phyloP scores from a whole-genome alignment of 345 rosid species.

The Heritiera fomes region DNA sequence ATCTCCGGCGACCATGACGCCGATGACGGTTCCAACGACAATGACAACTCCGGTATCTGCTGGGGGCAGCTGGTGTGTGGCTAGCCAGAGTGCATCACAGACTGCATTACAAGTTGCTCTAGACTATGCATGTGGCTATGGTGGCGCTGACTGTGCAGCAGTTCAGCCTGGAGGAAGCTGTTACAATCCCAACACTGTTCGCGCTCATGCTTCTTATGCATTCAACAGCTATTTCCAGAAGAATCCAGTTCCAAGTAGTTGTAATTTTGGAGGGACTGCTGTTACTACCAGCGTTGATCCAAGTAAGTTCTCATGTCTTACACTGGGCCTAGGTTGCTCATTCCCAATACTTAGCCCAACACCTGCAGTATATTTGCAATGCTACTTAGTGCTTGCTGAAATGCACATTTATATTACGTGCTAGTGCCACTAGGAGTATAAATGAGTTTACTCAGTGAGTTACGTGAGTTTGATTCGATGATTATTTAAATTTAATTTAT shows the following conservation, averaged over 20 bases:
- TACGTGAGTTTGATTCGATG: no score
- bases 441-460: no score
- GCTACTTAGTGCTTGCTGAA: no score
- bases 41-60: constrained; percentile 32
- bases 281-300: constrained; percentile 81
- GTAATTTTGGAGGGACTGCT: constrained; percentile 82
- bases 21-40: constrained; percentile 28
- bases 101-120: constrained; percentile 68
- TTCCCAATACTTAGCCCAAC: neutral
- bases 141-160: constrained; percentile 72
- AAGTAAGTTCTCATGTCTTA: constrained; percentile 46
- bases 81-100: constrained; percentile 66
- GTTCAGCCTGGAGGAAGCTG: constrained; percentile 69
- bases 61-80: constrained; percentile 79
- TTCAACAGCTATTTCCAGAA: constrained; percentile 78
- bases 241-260: constrained; percentile 72
- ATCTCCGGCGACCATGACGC: constrained; percentile 35
- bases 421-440: no score
- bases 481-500: no score
- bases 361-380: neutral
- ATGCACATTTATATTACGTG: no score
- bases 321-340: neutral
- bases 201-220: constrained; percentile 77
- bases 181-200: constrained; percentile 57
- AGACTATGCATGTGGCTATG: constrained; percentile 88